These are phyloP conservation scores for Boehmeria nivea DNA, from an alignment of 306 rosid species.

Conservation along the genomic window DNA sequence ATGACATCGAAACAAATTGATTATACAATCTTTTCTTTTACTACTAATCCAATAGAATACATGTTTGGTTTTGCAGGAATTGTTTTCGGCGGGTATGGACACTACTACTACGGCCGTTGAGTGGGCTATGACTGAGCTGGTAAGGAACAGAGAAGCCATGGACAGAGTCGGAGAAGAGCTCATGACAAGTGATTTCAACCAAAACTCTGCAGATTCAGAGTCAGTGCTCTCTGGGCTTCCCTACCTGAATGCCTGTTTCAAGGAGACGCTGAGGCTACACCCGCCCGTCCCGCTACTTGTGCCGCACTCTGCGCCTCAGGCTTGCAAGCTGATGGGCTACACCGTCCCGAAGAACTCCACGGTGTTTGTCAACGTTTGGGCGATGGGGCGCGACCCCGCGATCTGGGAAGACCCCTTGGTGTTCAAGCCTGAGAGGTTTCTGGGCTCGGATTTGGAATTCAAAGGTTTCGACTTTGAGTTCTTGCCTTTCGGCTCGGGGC, in stretches of 20 bases:
- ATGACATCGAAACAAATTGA: too few species aligned
- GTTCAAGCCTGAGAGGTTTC: constrained; percentile 4
- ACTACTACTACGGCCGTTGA: constrained; percentile 17
- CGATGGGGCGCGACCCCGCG: not conserved
- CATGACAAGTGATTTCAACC: not conserved
- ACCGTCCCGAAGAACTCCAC: constrained; percentile 21
- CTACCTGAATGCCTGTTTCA: constrained; percentile 18
- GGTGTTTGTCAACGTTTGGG: not conserved
- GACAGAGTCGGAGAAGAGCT: constrained; percentile 12
- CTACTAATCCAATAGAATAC: not conserved
- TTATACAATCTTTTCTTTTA: not conserved
- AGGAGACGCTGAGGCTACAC: constrained; percentile 28
- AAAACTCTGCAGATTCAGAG: constrained; percentile 1
- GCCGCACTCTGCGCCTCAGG: not conserved
- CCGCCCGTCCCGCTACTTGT: constrained; percentile 26
- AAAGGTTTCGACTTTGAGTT: not conserved
- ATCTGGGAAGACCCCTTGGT: not conserved
- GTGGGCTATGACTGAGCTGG: constrained; percentile 28
- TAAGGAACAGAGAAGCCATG: constrained; percentile 17
- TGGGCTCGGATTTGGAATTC: not conserved
- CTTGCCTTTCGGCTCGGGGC: not conserved
- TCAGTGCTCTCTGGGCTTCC: constrained; percentile 8
- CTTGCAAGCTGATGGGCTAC: not conserved
- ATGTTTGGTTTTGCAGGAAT: constrained; percentile 11
- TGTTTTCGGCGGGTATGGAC: constrained; percentile 21